Conservation (phyloP, 1,284 basidiomycete genomes). For the Cryptococcus maquisensis region DNA sequence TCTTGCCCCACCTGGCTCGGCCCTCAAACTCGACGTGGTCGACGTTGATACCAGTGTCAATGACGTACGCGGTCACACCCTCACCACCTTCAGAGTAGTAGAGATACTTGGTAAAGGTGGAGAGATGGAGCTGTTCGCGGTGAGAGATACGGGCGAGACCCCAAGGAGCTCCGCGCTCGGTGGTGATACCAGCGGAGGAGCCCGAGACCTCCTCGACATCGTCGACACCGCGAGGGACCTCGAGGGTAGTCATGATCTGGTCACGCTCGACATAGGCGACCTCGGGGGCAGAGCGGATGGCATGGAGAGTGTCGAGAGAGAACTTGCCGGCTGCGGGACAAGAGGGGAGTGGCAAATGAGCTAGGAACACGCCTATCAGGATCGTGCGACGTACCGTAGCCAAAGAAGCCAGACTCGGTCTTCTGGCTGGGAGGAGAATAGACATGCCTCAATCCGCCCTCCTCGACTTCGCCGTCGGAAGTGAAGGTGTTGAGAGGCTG, state of each 20-base stretch:
- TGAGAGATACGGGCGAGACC: constrained; percentile 95
- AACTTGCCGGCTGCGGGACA: constrained; percentile 79
- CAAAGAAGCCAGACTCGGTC: constrained; percentile 34
- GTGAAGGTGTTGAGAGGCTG: constrained; percentile 36
- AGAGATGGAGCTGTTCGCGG: constrained; percentile 67
- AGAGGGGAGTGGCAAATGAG: constrained; percentile 4
- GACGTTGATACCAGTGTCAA: constrained; percentile 72
- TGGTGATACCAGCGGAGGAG: constrained; percentile 37
- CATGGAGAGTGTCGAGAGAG: constrained; percentile 65
- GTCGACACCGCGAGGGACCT: constrained; percentile 48
- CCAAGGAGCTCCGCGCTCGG: constrained; percentile 84
- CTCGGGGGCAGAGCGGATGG: constrained; percentile 80
- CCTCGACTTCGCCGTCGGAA: constrained; percentile 27
- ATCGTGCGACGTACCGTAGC: constrained; percentile 38
- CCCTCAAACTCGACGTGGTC: constrained; percentile 83
- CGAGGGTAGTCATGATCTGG: constrained; percentile 74
- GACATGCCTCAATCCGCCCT: constrained; percentile 44
- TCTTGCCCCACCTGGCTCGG: constrained; percentile 77
- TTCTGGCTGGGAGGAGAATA: constrained; percentile 29
- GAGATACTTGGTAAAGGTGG: constrained; percentile 83
- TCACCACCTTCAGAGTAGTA: constrained; percentile 73
- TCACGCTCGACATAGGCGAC: constrained; percentile 92
- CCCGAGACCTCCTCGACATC: constrained; percentile 19
- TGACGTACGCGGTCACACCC: constrained; percentile 78
- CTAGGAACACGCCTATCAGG: background rate